Base-by-base conservation (phyloP, 1,284 basidiomycete species). In the Trametes pubescens region DNA sequence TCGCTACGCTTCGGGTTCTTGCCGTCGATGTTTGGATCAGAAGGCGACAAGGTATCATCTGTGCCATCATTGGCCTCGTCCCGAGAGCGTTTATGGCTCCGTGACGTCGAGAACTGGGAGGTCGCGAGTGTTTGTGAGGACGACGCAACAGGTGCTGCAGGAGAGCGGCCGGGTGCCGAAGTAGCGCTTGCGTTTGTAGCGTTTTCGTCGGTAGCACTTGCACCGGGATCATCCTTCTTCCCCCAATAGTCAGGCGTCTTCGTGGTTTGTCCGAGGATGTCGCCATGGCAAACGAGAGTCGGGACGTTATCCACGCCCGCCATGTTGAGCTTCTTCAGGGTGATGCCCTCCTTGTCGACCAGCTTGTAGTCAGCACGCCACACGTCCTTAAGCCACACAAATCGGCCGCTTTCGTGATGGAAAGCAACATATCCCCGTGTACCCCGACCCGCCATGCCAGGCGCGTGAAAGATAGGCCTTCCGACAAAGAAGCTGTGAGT, bases 311-410 rank as follows among this genome's bases (percentile, higher is more conserved):
- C 7, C 8, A 68, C 58, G 0, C 34, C n/a, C 11, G 34, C 47
- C 7, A 35, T 7, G 35, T 69, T 64, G 6, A 69, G 51, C 24
- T 38, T 10, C 11, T 13, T 24, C 4, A 66, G 54, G 0, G 53
- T 22, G 34, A 59, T 40, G 10, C 64, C 67, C 24, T 69, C 67
- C 38, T 53, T 51, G 34, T 56, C 51, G 16, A 66, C 51, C 13
- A 38, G 26, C 6, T 46, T 29, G 57, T 64, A 62, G 35, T 61
- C n/a, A 7, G 49, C 56, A 0, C 67, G 59, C 67, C 67, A 69
- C 1, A 49, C 43, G 49, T 69, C 65, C 47, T 69, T 69, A 13
- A 69, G 48, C 53, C 51, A 66, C 6, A 65, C 62, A 37, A 69
- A 60, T 8, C 24, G 21, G 13, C 29, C 46, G 22, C 47, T 47